Base-by-base conservation (phyloP, 164 flowering plant species). In the Brasenia schreberi region DNA sequence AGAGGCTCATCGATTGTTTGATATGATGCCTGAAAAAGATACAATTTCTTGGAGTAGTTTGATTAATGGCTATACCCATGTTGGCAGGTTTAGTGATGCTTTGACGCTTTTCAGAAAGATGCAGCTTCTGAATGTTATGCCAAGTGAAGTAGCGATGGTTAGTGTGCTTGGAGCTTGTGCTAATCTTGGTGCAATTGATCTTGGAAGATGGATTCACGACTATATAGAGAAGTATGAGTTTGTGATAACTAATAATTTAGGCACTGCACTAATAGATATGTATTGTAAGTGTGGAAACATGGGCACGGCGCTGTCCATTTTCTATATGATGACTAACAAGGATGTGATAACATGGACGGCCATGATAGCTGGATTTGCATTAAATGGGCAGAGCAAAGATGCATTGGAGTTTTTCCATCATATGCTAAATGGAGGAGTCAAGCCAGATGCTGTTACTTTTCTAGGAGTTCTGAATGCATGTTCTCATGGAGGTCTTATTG, bases 11-110 rank as follows among this genome's bases (percentile, higher is more conserved):
- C 52, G 19, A 23, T 66, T 85, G 33, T 92, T 89, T 68, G 72
- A 72, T 1, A 2, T 64, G 39, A 89, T 92, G 90, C 70, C 77
- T 0, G 69, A 64, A 64, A 68, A 74, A 58, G 92, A 89, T 78
- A 83, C 87, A 6, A 82, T 83, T 49, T 86, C 97, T 0, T 89
- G 97, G 97, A 92, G 92, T 0, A 82, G 81, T 77, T 59, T 86
- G 43, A 73, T 92, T 64, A 82, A 79, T 71, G 96, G 97, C 65
- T 70, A n/a, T 23, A 27, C 14, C 6, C 52, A 39, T 27, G 58
- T 14, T 65, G 23, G 69, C 10, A 65, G 62, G 16, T 67, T 61
- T 56, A 61, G 62, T 66, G 60, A 43, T 49, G 67, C 66, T 66
- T 71, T 71, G 58, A 42, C 0, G 2, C 58, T 71, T 19, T 71